Conservation (phyloP, 768 basidiomycete genomes). For the Botryobasidium botryosum region DNA sequence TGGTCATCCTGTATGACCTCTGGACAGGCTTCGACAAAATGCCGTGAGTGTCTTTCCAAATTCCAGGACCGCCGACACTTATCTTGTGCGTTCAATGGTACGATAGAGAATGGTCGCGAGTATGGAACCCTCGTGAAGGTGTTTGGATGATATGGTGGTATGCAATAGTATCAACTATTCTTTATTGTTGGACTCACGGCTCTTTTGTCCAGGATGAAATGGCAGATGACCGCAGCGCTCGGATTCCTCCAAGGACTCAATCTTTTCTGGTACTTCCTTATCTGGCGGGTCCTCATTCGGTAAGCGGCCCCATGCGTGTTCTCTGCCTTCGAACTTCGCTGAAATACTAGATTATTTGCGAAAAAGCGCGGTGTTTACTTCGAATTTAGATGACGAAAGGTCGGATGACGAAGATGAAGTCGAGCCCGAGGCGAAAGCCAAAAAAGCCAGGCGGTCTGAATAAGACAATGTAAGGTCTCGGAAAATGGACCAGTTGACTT, state of each 20-base stretch:
- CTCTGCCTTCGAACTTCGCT: background rate
- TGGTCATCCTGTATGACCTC: constrained; percentile 74
- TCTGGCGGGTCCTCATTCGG: constrained; percentile 60
- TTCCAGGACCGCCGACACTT: background rate
- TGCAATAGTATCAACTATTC: background rate
- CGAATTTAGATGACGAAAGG: constrained; percentile 44
- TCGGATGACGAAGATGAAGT: constrained; percentile 45
- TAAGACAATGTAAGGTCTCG: too few species aligned
- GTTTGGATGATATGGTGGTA: constrained; percentile 50
- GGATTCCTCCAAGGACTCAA: constrained; percentile 67
- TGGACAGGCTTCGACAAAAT: constrained; percentile 60
- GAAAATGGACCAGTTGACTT: too few species aligned
- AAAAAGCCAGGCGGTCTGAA: too few species aligned
- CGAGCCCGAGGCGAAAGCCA: too few species aligned
- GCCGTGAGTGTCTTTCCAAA: constrained; percentile 38
- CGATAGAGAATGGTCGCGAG: constrained; percentile 33
- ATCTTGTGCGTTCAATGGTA: background rate
- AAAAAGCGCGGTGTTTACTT: constrained; percentile 35
- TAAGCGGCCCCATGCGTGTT: constrained; percentile 23
- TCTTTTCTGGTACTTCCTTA: constrained; percentile 84
- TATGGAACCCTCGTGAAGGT: constrained; percentile 45
- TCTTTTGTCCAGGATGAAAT: constrained; percentile 36
- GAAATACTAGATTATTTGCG: background rate
- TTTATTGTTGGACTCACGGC: background rate
- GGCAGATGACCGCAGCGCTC: constrained; percentile 64